These are phyloP conservation scores for Aegilops sharonensis DNA, from an alignment of 176 grass and related monocot genomes.

Conservation along the genomic window DNA sequence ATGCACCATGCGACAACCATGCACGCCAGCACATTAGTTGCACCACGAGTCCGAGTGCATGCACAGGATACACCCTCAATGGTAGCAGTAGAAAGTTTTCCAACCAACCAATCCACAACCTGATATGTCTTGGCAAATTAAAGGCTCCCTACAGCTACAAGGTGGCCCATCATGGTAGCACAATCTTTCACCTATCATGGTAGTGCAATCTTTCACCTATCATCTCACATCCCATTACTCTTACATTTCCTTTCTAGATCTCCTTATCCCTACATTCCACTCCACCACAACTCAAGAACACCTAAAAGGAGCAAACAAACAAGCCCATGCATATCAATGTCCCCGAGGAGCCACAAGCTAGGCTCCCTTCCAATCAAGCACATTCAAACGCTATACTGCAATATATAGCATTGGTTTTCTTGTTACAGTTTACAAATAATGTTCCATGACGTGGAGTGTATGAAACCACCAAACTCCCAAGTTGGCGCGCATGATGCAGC, in stretches of 20 bases:
- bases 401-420: background rate
- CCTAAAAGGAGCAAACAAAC: constrained; percentile 30
- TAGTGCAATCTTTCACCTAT: constrained; percentile 41
- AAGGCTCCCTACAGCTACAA: background rate
- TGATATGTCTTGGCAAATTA: constrained; percentile 2
- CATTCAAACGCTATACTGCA: background rate
- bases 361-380: constrained; percentile 12
- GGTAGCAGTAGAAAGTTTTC: background rate
- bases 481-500: background rate
- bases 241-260: background rate
- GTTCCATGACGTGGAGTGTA: background rate
- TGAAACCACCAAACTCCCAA: background rate
- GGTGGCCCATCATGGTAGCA: background rate
- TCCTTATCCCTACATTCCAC: constrained; percentile 1
- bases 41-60: background rate
- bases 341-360: background rate
- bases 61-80: background rate
- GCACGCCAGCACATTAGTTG: background rate
- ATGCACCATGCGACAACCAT: background rate
- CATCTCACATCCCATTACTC: background rate
- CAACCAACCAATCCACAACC: background rate
- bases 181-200: constrained; percentile 18
- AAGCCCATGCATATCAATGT: constrained; percentile 24
- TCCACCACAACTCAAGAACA: background rate
- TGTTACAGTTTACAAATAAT: too few relatives aligned